Base-by-base conservation (phyloP, 2,329 filamentous ascomycete species). In the Biscogniauxia marginata region DNA sequence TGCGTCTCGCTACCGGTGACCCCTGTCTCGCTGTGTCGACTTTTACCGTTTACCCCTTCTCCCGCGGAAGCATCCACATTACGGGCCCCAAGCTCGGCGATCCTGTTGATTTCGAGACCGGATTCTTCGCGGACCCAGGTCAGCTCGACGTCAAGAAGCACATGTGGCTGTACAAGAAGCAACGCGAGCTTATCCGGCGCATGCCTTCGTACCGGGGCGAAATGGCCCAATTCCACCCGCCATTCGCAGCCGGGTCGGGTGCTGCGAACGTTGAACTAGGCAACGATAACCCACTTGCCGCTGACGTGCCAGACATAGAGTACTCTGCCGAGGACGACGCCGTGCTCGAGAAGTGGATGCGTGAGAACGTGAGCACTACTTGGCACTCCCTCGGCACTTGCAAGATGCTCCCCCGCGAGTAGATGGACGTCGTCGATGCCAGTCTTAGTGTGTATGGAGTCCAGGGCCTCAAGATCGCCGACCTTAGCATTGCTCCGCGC, bases 51-150 rank as follows among this genome's bases (percentile, higher is more conserved):
- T 86, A 88, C 64, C 85, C 85, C 0, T 83, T 80, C 65, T 87
- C 83, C 1, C 79, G 84, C 0, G 85, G 85, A 1, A 75, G 77
- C 54, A 78, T 87, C 55, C 85, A 88, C 71, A 85, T 88, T 64
- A 79, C 75, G 0, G 75, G 76, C 0, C 11, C 56, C 18, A 6
- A 39, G 22, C 3, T 52, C 9, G 20, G 16, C 21, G 57, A 58
- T 46, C 48, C 50, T 2, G 39, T 53, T 1, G 54, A 63, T 20
- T 56, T 54, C 30, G 24, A 54, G 7, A 30, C 48, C 1, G 56
- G 56, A 1, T 53, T 55, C 21, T 50, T 60, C 21, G 20, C 71
- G 4, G 80, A 86, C 52, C 63, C 72, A 11, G 57, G 77, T 21
- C 74, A 75, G 1, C 69, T 83, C 7, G 85, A 88, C 64, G 39